These are phyloP conservation scores for Camillea tinctor DNA, from an alignment of 2,329 filamentous ascomycete species.

Conservation along the genomic window DNA sequence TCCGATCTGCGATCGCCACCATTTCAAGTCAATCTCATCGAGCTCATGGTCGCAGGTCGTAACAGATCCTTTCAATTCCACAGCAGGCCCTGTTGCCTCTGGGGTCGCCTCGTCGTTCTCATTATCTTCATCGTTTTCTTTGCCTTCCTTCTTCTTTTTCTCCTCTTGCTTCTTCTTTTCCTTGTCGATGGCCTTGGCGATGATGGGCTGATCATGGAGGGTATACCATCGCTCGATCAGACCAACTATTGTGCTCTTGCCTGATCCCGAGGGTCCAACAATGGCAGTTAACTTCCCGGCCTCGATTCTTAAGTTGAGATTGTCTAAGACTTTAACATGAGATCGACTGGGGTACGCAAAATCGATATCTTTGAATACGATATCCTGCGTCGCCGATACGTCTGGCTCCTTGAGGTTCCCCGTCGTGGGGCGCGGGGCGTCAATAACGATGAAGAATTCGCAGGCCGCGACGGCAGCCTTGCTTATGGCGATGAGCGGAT, in stretches of 20 bases:
- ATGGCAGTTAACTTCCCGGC: conserved; percentile 70
- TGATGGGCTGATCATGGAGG: conserved; percentile 51
- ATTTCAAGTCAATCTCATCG: conserved; percentile 60
- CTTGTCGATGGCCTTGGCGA: conserved; percentile 49
- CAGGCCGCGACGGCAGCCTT: conserved; percentile 58
- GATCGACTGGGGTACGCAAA: conserved; percentile 72
- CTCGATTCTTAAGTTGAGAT: conserved; percentile 56
- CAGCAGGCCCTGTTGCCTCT: conserved; percentile 40
- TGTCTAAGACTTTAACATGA: conserved; percentile 61
- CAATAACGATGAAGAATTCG: conserved; percentile 56
- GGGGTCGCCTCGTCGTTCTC: conserved; percentile 30
- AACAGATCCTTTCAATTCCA: conserved; percentile 53
- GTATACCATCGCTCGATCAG: conserved; percentile 73
- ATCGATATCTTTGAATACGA: conserved; percentile 62
- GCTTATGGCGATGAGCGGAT: conserved; percentile 56
- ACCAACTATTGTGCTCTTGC: conserved; percentile 73
- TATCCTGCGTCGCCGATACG: conserved; percentile 51
- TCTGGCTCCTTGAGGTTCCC: conserved; percentile 47
- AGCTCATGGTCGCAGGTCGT: conserved; percentile 53
- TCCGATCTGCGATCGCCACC: conserved; percentile 61
- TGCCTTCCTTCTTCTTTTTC: conserved; percentile 35
- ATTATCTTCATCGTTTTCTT: conserved; percentile 26
- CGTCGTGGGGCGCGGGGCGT: conserved; percentile 42
- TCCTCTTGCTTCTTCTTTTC: conserved; percentile 43
- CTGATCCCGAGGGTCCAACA: conserved; percentile 69